Evolutionary conservation across 2,329 filamentous ascomycete species (phyloP), one percentile per base, ranked within the genome.

Genomic region (Penicillium sp.): DNA sequence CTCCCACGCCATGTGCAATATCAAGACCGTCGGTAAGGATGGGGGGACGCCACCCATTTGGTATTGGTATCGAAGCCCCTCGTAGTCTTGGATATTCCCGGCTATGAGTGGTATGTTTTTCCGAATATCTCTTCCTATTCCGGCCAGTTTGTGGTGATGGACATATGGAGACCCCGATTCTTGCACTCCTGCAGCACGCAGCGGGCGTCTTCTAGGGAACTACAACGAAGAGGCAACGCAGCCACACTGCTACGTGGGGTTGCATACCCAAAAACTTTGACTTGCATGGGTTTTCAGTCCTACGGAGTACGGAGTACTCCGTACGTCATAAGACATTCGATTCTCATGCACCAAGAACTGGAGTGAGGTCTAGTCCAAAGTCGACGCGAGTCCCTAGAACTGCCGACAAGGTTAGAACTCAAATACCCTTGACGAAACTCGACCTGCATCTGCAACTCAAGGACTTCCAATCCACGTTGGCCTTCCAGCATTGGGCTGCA

Each of bases 11-110:
- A 39, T 28, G n/a, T 48, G 19, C 19, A 10, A 43, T 13, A n/a
- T 19, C 38, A 35, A 29, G 49, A 47, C 50, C 45, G 37, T 54
- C 53, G n/a, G 35, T 45, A 53, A 49, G 34, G 43, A 41, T 50
- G 21, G 21, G 19, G 19, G 9, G 26, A 51, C 35, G 26, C 15
- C 43, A 51, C 40, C 38, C 22, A 44, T 38, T 41, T 19, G n/a
- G 19, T 41, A 19, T 28, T 19, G n/a, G 19, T 41, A 19, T 28
- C 24, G n/a, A 28, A 17, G n/a, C 24, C 38, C 22, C 19, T 29
- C 17, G 33, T n/a, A 39, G 6, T 46, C 19, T 28, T 28, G 15
- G 37, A 26, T 34, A 22, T 49, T 35, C 21, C 17, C 38, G 7
- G 29, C 43, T 33, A 28, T 22, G 43, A 44, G 46, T 22, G 33